Base-by-base conservation (phyloP, 768 basidiomycete species). In the Butyriboletus loyo region DNA sequence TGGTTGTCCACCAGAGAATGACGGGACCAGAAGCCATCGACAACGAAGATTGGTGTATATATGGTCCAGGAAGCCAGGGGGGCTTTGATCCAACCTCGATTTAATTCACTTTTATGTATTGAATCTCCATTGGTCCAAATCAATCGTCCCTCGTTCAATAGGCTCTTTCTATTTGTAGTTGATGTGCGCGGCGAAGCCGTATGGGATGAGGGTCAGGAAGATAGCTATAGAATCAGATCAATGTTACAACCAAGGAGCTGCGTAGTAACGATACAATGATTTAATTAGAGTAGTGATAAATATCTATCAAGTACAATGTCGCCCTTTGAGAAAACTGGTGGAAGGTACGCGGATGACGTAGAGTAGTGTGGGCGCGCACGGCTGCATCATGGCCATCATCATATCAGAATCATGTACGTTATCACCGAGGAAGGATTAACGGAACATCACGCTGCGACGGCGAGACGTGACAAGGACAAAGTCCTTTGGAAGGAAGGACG, bases 401-500 rank as follows among this genome's bases (percentile, higher is more conserved):
- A 42, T 34, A 7, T 25, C 22, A 14, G 21, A 25, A 14, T 27
- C 41, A 77, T 63, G 30, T 17, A 11, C 22, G 40, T 51, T 28
- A 50, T 56, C 36, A 46, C n/a, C 25, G n/a, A 35, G 38, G 25
- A 22, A 11, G 21, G 19, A 24, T 32, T 58, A 73, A 50, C 62
- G 67, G 50, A 70, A 68, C 60, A 74, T 72, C 40, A 77, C 66
- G 65, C 83, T 84, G 49, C 78, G 81, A 53, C 83, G 75, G 49
- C 77, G 75, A 31, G 71, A 64, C 10, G 79, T 85, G 59, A 87
- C 73, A 53, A 86, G 73, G 59, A 85, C 76, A 64, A 86, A 86
- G 63, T 83, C 84, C 22, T 77, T 75, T 28, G 80, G 77, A 43
- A 84, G 71, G 61, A 78, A 64, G 3, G 85, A 83, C 6, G 75